These are phyloP conservation scores for Coniophora puteana DNA, from an alignment of 1,284 basidiomycete genomes.

Conservation along the genomic window DNA sequence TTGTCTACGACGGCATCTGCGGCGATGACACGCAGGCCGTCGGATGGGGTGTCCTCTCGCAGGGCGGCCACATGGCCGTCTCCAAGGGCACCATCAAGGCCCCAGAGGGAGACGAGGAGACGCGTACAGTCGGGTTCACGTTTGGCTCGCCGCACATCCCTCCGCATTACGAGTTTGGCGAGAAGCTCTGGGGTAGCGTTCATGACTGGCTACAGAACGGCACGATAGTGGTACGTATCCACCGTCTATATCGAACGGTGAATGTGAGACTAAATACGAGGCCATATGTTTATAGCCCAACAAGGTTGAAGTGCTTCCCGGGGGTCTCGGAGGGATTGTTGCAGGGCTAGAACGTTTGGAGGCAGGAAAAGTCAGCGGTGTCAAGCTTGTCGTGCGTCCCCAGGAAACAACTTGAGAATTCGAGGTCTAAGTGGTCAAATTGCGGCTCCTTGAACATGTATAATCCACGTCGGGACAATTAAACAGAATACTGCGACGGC, in stretches of 20 bases:
- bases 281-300: slow-evolving; percentile 35
- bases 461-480: too few species aligned
- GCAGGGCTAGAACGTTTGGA: slow-evolving; percentile 40
- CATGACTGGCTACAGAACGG: slow-evolving; percentile 31
- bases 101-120: slow-evolving; percentile 17
- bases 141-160: slow-evolving; percentile 21
- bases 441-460: too few species aligned
- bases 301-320: slow-evolving; percentile 38
- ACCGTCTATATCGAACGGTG: too few species aligned
- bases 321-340: slow-evolving; percentile 42
- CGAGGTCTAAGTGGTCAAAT: too few species aligned
- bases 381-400: slow-evolving; percentile 48
- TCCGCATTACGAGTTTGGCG: slow-evolving; percentile 21
- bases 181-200: slow-evolving; percentile 24
- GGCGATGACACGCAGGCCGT: slow-evolving; percentile 24
- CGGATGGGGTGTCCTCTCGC: slow-evolving; percentile 23
- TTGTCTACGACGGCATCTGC: slow-evolving; percentile 39
- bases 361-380: slow-evolving; percentile 38
- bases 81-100: slow-evolving; percentile 15
- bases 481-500: too few species aligned
- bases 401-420: slow-evolving; percentile 37
- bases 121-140: slow-evolving; percentile 22
- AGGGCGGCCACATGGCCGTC: slow-evolving; percentile 22
- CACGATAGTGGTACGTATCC: slow-evolving; percentile 31
- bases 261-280: too few species aligned